Base-by-base conservation (phyloP, 768 basidiomycete species). In the Candolleomyces efflorescens region DNA sequence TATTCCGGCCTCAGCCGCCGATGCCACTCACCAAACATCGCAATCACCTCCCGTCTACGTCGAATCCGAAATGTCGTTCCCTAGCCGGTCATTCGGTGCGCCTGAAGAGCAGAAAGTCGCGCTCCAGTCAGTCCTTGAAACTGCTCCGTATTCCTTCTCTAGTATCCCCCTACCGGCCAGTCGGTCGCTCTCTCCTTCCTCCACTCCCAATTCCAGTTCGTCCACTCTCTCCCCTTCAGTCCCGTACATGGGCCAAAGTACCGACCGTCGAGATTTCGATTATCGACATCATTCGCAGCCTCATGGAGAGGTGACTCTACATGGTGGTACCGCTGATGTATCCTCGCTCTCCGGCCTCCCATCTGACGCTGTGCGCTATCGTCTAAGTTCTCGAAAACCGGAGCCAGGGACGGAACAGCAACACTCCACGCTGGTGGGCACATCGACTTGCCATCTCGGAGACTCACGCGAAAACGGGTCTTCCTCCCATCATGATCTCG, bases 291-390 rank as follows among this genome's bases (percentile, higher is more conserved):
- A 81, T 61, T 75, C 81, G 24, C 74, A 72, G 65, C 68, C 76
- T 47, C 82, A 81, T 60, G 73, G 86, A 44, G 85, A 89, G 59
- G 80, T 89, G 49, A 84, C 85, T 10, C 78, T 90, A 37, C 87
- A 89, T 57, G 86, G 86, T 48, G 87, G 87, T 57, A 87, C 85
- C 5, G 84, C 89, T 37, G 85, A 90, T 68, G 80, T 90, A 47
- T 84, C 88, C 18, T 67, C 60, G 36, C 46, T 84, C 45, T 62
- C 80, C 54, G 75, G 79, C 23, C 70, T 75, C 60, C 13, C 49
- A 24, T 70, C 76, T 61, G 86, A 88, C 59, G 75, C 77, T 12
- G 77, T 83, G 63, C 83, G 89, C 53, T 87, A 86, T 67, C 77
- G 85, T 62, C 68, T 87, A 39, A 75, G 79, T 38, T 60, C 71